Base-by-base conservation (phyloP, 441 rosid species). In the Erysimum cheiri region DNA sequence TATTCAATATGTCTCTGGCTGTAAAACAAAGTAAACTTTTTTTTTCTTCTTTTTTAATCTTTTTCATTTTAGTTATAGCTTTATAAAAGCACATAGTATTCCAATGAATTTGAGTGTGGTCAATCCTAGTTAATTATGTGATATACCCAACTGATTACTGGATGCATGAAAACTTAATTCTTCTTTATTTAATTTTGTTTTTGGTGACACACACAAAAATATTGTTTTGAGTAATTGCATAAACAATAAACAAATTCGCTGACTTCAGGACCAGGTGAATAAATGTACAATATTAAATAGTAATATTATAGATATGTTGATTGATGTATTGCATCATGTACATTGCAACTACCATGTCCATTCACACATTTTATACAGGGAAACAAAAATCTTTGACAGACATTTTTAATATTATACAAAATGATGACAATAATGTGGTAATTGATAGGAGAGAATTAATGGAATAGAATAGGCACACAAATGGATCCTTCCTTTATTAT, bases 311-410 rank as follows among this genome's bases (percentile, higher is more conserved):
- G 9, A 43, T 53, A 22, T 46, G 59, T 36, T 72, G 43, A 62
- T 72, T 37, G 43, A 64, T 47, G 40, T 55, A 36, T 46, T 44
- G 28, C 26, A 71, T 13, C 35, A 63, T 43, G 56, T 10, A 49
- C 61, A 57, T 47, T 29, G 66, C 41, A 72, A 57, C 71, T 6
- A 65, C 66, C 19, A 65, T 65, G 29, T 65, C 54, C 54, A 72
- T 22, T 65, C 70, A 55, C 49, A 54, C 12, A 44, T 24, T 54
- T 29, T 66, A 24, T 40, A 52, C 8, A 48, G 1, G 6, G 24
- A 22, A 22, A 22, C 24, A 36, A 24, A 31, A 8, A 12, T 59
- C 13, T 15, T 50, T 17, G 29, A 53, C 56, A 71, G 32, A 53
- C 22, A 61, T 53, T 35, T 41, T 32, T 22, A 22, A 6, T 33